A percentile compares a stretch with the other conserved stretches of the same genome.
Evolutionary conservation across 1,284 basidiomycete genomes (phyloP).

Genomic region (Mycocalia duriaeana): DNA sequence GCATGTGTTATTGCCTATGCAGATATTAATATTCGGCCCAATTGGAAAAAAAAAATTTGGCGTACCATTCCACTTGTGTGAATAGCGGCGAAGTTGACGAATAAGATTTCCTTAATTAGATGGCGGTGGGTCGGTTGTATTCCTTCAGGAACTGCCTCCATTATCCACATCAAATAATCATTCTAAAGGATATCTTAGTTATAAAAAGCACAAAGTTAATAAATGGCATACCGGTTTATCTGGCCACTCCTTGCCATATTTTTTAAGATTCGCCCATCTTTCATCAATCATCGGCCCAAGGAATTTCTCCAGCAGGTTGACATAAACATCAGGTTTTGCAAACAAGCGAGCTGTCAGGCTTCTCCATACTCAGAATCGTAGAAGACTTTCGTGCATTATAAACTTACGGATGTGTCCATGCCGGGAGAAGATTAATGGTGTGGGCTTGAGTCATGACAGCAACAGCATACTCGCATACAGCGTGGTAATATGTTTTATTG

Average conservation of each 20-base stretch:
- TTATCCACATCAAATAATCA: slow-evolving; percentile 35
- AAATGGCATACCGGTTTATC: slow-evolving; percentile 5
- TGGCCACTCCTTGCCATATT: slow-evolving; percentile 4
- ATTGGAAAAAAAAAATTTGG: neutral
- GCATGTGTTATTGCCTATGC: slow-evolving; percentile 20
- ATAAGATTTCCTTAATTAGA: slow-evolving; percentile 26
- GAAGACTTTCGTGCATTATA: neutral
- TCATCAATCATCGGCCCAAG: slow-evolving; percentile 12
- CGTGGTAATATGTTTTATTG: neutral
- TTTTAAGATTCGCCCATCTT: neutral
- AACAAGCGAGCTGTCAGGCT: slow-evolving; percentile 15
- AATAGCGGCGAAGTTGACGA: slow-evolving; percentile 34
- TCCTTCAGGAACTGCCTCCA: slow-evolving; percentile 27
- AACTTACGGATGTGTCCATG: neutral
- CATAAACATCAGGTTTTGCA: slow-evolving; percentile 6
- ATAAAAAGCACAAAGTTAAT: neutral
- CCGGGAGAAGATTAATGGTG: neutral
- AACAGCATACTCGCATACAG: neutral
- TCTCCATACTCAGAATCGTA: neutral
- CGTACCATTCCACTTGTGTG: slow-evolving; percentile 21
- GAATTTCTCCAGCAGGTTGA: slow-evolving; percentile 12
- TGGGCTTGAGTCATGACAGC: neutral
- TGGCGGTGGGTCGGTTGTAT: slow-evolving; percentile 18
- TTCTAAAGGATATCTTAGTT: slow-evolving; percentile 20
- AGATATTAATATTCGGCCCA: slow-evolving; percentile 15